Conservation (phyloP, 2,329 filamentous ascomycete genomes). For the Colletotrichum sp. region DNA sequence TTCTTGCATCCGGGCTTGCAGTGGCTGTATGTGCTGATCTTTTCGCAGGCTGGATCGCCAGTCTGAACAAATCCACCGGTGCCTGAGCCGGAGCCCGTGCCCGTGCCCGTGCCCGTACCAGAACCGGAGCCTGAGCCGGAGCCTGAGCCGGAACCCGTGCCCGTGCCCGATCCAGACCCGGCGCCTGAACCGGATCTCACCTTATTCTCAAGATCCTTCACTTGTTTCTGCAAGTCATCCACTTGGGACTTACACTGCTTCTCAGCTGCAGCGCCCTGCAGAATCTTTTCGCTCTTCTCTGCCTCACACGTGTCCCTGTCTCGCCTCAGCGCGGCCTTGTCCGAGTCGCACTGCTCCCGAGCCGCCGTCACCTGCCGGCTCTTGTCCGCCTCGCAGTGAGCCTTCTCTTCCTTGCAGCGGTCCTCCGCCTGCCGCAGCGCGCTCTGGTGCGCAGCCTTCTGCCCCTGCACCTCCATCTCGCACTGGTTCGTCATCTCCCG, state of each 20-base stretch:
- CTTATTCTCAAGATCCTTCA: no score
- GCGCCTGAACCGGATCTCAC: no score
- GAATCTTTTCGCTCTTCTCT: not conserved
- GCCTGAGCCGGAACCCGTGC: no score
- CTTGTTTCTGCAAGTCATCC: fast-evolving
- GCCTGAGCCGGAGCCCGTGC: no score
- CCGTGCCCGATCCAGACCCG: no score
- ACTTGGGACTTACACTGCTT: fast-evolving
- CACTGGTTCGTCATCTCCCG: not conserved
- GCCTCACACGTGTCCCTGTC: fast-evolving
- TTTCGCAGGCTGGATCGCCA: no score
- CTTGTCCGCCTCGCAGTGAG: not conserved
- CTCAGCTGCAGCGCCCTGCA: no score
- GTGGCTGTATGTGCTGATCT: no score
- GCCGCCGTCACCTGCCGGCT: not conserved
- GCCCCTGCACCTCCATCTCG: not conserved
- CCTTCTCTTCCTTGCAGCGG: not conserved
- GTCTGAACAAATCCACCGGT: no score
- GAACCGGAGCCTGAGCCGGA: no score
- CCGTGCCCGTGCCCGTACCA: no score
- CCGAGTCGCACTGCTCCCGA: fast-evolving
- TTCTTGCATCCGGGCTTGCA: no score
- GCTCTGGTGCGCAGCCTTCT: not conserved
- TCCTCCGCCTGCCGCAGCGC: not conserved
- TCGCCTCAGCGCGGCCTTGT: fast-evolving